Evolutionary conservation across 805 yeast genomes (phyloP).

Genomic region (Lipomyces anomalus): DNA sequence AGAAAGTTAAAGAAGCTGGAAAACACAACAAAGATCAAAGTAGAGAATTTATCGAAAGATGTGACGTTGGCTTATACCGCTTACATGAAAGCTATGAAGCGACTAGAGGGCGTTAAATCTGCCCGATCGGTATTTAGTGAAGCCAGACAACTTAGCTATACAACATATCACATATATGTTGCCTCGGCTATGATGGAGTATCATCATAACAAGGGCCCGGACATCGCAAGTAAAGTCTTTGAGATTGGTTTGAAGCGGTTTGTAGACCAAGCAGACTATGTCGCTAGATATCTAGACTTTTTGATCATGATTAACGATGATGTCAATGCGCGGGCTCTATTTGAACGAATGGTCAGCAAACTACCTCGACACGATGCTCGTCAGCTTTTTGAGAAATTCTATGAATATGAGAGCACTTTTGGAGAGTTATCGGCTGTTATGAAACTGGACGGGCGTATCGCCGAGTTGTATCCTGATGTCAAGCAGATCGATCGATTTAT

Average conservation of each 20-base stretch:
- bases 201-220: conserved; percentile 47
- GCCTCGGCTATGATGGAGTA: conserved; percentile 81
- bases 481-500: conserved; percentile 36
- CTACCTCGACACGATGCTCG: conserved; percentile 39
- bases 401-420: conserved; percentile 60
- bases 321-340: conserved; percentile 68
- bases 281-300: conserved; percentile 65
- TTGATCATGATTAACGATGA: conserved; percentile 64
- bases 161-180: conserved; percentile 71
- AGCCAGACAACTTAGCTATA: conserved; percentile 55
- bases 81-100: conserved; percentile 65
- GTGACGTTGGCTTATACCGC: conserved; percentile 64
- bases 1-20: conserved; percentile 4
- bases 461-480: conserved; percentile 61
- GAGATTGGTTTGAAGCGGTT: conserved; percentile 67
- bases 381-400: conserved; percentile 51
- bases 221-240: conserved; percentile 69
- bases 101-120: conserved; percentile 60
- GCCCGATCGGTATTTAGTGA: conserved; percentile 67
- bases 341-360: conserved; percentile 68
- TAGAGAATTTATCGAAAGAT: conserved; percentile 31
- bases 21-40: not conserved
- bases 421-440: conserved; percentile 66
- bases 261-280: conserved; percentile 52
- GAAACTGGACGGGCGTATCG: conserved; percentile 60